Evolutionary conservation across 345 rosid species (phyloP), one percentile per base, ranked within the genome.

Genomic region (Sisymbrium altissimum): DNA sequence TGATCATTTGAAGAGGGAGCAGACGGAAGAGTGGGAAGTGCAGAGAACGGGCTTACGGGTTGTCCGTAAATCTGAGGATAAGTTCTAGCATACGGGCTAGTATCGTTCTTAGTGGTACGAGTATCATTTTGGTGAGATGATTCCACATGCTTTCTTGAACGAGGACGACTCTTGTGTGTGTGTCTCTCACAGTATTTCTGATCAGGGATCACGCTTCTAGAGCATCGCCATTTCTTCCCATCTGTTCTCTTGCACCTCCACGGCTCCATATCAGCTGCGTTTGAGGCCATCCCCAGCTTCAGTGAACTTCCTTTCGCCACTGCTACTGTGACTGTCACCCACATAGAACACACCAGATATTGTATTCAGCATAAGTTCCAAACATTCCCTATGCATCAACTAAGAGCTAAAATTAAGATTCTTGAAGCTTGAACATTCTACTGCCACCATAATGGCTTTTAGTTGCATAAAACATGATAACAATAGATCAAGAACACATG

Each of bases 101-200:
- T 10, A 59, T 61, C 64, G 56, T 25, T 63, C 70, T 59, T 71
- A 43, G 71, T 43, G 43, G 45, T 85, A 8, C 84, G 85, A 80
- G 82, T 86, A 19, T 82, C 78, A 49, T 27, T 76, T 55, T 71
- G 78, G 50, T 48, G 23, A 55, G 81, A 62, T 72, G 81, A 85
- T 86, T 92, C 97, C 97, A 92, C 97, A 86, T 72, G 96, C 97
- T 89, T 92, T 92, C 97, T 92, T 92, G 97, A 92, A 92, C 97
- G 97, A 78, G 93, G 96, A 67, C 96, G 96, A 77, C 90, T 89
- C 84, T 91, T 80, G 81, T 92, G 88, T 65, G 91, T 70, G 80
- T 92, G 97, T 44, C 92, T 88, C 82, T 92, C 93, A 74, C 97
- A 92, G 73, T 92, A 92, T 64, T 92, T 92, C 68, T 92, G 96